These are phyloP conservation scores for Macrophomina pseudophaseolina DNA, from an alignment of 2,329 filamentous ascomycete genomes.

Conservation along the genomic window DNA sequence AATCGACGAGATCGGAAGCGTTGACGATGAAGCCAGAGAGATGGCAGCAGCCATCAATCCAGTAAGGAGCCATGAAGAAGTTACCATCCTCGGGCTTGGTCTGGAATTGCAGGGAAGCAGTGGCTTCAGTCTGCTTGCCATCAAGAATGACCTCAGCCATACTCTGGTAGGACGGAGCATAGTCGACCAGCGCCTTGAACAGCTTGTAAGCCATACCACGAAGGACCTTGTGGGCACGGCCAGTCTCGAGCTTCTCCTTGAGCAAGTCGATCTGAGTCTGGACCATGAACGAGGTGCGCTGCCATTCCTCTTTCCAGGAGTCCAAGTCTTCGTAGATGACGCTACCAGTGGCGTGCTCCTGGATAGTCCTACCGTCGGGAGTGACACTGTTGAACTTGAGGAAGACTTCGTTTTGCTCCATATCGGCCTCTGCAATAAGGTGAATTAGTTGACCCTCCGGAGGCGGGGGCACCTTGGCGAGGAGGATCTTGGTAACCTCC, in stretches of 20 bases:
- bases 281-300: conserved; percentile 66
- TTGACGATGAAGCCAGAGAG: conserved; percentile 66
- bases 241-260: conserved; percentile 67
- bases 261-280: conserved; percentile 67
- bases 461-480: conserved; percentile 58
- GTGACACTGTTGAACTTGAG: conserved; percentile 63
- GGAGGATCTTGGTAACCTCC: conserved; percentile 73
- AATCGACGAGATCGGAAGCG: conserved; percentile 63
- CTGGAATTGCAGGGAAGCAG: conserved; percentile 60
- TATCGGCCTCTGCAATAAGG: conserved; percentile 65
- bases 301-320: conserved; percentile 68
- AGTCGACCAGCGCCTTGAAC: conserved; percentile 63
- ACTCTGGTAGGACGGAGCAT: conserved; percentile 61
- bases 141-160: conserved; percentile 65
- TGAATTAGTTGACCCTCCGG: conserved; percentile 63
- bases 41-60: conserved; percentile 64
- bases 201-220: conserved; percentile 81
- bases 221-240: conserved; percentile 73
- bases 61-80: conserved; percentile 64
- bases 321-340: conserved; percentile 66
- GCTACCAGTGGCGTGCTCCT: conserved; percentile 66
- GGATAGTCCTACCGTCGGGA: conserved; percentile 61
- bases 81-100: conserved; percentile 59
- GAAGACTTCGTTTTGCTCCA: conserved; percentile 59
- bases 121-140: conserved; percentile 61